A percentile compares a stretch with the other conserved stretches of the same genome.
These are phyloP conservation scores for Ophiorrhiza pumila DNA, from an alignment of 257 asterid genomes.

Conservation along the genomic window DNA sequence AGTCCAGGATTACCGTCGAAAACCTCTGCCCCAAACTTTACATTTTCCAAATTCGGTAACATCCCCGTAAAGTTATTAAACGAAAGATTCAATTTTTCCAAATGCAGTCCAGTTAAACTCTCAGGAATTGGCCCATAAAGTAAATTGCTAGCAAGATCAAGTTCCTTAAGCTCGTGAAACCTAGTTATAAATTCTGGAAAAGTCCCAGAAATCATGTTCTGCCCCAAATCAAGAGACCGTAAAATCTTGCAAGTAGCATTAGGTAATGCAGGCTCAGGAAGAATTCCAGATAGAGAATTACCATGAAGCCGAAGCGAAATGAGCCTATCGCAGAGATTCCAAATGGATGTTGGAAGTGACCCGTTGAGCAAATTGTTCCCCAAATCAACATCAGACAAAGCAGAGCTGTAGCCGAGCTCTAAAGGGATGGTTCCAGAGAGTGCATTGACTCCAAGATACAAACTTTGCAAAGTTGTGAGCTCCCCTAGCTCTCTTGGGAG, in stretches of 20 bases:
- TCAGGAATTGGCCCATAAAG: constrained; percentile 67
- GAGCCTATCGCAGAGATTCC: constrained; percentile 84
- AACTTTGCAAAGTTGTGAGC: constrained; percentile 57
- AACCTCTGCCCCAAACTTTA: constrained; percentile 69
- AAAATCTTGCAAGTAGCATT: constrained; percentile 58
- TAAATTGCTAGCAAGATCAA: constrained; percentile 67
- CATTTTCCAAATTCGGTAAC: constrained; percentile 63
- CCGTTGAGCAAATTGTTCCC: constrained; percentile 68
- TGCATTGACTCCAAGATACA: constrained; percentile 68
- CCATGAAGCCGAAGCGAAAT: constrained; percentile 70
- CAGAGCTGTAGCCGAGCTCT: constrained; percentile 86
- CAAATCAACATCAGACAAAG: constrained; percentile 76
- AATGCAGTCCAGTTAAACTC: constrained; percentile 40
- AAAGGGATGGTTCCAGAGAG: constrained; percentile 72
- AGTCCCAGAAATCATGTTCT: constrained; percentile 58
- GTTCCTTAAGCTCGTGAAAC: constrained; percentile 58
- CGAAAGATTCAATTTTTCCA: constrained; percentile 86
- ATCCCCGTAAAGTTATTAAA: constrained; percentile 85
- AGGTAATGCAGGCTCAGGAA: constrained; percentile 86
- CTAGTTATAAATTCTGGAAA: constrained; percentile 63
- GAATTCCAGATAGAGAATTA: constrained; percentile 68
- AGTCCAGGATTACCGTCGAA: constrained; percentile 83
- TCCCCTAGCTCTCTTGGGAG: constrained; percentile 82
- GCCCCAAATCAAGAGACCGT: constrained; percentile 75
- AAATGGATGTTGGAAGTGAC: constrained; percentile 70